These are phyloP conservation scores for Aplosporella prunicola DNA, from an alignment of 2,329 filamentous ascomycete species.

Conservation along the genomic window DNA sequence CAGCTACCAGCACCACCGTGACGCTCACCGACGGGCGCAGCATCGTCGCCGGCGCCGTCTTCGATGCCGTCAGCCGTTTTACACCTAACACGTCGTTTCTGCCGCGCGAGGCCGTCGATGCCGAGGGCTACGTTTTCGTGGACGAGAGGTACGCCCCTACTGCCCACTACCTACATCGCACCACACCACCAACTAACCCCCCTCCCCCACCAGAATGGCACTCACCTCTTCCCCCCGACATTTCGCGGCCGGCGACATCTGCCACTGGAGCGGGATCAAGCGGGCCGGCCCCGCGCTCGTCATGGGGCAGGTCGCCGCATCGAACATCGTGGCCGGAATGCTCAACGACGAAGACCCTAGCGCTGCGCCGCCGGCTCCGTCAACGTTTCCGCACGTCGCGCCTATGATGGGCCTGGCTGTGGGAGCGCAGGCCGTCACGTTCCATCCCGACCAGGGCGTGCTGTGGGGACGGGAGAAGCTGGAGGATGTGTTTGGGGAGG, in stretches of 20 bases:
- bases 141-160: slow-evolving; percentile 43
- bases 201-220: slow-evolving; percentile 16
- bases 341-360: slow-evolving; percentile 23
- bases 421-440: slow-evolving; percentile 59
- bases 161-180: slow-evolving; percentile 5
- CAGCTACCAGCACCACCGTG: slow-evolving; percentile 30
- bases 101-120: slow-evolving; percentile 48
- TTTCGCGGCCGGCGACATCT: slow-evolving; percentile 61
- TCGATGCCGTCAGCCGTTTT: slow-evolving; percentile 59
- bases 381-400: slow-evolving; percentile 37
- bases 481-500: slow-evolving; percentile 56
- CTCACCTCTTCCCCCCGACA: slow-evolving; percentile 52
- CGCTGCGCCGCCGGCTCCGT: slow-evolving; percentile 19
- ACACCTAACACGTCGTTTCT: slow-evolving; percentile 55
- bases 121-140: slow-evolving; percentile 58
- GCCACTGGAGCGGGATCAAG: slow-evolving; percentile 68
- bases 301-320: slow-evolving; percentile 56
- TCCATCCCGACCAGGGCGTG: slow-evolving; percentile 48
- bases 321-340: slow-evolving; percentile 42
- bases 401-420: slow-evolving; percentile 64
- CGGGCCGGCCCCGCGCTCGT: slow-evolving; percentile 68
- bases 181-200: slow-evolving; percentile 1
- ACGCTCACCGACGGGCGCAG: slow-evolving; percentile 33
- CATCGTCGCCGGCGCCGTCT: slow-evolving; percentile 54
- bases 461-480: slow-evolving; percentile 53